These are phyloP conservation scores for Dillenia suffruticosa DNA, from an alignment of 164 flowering plant species.

Conservation along the genomic window DNA sequence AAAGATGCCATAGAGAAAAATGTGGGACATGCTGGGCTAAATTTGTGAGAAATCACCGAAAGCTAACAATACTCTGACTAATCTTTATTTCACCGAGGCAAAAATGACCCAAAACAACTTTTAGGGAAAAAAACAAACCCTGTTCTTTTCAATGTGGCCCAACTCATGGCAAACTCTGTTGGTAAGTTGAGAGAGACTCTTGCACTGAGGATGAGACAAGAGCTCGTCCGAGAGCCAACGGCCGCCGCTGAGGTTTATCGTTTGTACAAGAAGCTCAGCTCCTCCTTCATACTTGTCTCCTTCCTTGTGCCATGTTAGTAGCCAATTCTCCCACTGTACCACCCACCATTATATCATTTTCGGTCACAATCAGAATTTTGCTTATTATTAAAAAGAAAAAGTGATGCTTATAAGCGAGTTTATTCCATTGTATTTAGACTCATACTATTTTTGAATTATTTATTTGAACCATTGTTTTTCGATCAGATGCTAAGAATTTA, in stretches of 20 bases:
- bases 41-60: no score
- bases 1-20: no score
- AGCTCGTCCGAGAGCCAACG: conserved; percentile 14
- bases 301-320: background rate
- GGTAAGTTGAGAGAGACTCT: conserved; percentile 23
- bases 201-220: conserved; percentile 19
- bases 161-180: conserved; percentile 29
- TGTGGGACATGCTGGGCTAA: no score
- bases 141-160: conserved; percentile 5
- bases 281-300: conserved; percentile 12
- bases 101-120: background rate
- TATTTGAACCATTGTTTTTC: no score
- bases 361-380: background rate
- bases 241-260: conserved; percentile 26
- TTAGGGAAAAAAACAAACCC: conserved; percentile 12
- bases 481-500: background rate
- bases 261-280: conserved; percentile 35
- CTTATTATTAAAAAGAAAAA: background rate
- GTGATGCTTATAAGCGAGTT: background rate
- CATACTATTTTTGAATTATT: no score
- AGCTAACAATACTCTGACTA: no score
- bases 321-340: conserved; percentile 1
- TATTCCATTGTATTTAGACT: background rate
- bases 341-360: background rate
- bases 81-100: no score